These are phyloP conservation scores for Candida orba DNA, from an alignment of 805 yeast species.

Conservation along the genomic window DNA sequence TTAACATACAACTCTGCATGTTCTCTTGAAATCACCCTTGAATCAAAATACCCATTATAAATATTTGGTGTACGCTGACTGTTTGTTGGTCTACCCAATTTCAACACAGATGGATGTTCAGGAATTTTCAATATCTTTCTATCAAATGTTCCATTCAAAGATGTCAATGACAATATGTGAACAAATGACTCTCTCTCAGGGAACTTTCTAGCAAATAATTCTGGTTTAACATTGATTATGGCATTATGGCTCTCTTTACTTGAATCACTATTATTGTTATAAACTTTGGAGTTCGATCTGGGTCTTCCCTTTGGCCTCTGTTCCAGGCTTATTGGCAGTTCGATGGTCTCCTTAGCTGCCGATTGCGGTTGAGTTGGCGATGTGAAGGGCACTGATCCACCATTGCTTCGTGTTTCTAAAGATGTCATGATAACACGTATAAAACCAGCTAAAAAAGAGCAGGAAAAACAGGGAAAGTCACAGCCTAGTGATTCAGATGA, in stretches of 20 bases:
- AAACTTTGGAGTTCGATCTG: constrained; percentile 11
- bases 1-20: constrained; percentile 90
- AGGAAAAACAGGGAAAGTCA: no score
- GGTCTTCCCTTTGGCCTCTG: constrained; percentile 2
- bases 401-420: not conserved
- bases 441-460: no score
- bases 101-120: constrained; percentile 69
- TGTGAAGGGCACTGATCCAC: not conserved
- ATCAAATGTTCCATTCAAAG: constrained; percentile 78
- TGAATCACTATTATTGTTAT: constrained; percentile 4
- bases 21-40: constrained; percentile 84
- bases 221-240: not conserved
- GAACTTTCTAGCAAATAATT: not conserved
- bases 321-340: constrained; percentile 5
- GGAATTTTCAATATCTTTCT: constrained; percentile 77
- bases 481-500: no score
- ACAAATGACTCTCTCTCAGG: constrained; percentile 24
- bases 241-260: not conserved
- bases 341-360: not conserved
- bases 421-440: not conserved
- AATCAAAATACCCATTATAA: constrained; percentile 89
- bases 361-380: no score
- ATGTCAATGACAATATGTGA: constrained; percentile 61
- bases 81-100: constrained; percentile 83
- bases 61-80: constrained; percentile 46